phyloP scores from a whole-genome alignment of 2,329 filamentous ascomycete species.

The Cucurbitaria berberidis region DNA sequence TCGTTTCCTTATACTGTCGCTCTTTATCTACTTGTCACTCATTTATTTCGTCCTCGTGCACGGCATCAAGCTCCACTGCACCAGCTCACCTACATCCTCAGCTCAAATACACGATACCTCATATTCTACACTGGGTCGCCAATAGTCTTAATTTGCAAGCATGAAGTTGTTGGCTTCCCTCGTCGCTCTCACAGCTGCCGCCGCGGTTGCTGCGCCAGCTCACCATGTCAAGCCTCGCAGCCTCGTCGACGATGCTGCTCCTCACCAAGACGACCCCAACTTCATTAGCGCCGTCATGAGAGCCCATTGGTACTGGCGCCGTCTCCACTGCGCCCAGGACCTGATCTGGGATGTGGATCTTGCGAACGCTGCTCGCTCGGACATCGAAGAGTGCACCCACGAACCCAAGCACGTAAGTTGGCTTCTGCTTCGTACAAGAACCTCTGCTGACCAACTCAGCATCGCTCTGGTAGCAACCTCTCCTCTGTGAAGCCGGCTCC shows the following conservation, averaged over 20 bases:
- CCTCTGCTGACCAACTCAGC: conserved; percentile 22
- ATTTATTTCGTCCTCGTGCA: conserved; percentile 17
- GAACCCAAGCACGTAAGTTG: conserved; percentile 36
- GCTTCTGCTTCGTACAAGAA: neutral
- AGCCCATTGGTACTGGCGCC: conserved; percentile 47
- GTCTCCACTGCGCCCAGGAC: conserved; percentile 45
- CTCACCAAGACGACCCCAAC: conserved; percentile 33
- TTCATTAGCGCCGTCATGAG: conserved; percentile 44
- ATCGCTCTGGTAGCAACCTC: conserved; percentile 44
- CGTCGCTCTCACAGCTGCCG: conserved; percentile 27
- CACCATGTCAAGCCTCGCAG: conserved; percentile 19
- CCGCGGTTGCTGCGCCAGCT: conserved; percentile 30
- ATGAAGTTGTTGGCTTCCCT: conserved; percentile 38
- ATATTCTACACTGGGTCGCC: conserved; percentile 4
- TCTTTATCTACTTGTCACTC: conserved; percentile 12
- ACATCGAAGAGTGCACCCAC: conserved; percentile 33
- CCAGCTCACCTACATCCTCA: conserved; percentile 14
- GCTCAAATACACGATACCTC: conserved; percentile 6
- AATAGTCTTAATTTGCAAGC: conserved; percentile 1
- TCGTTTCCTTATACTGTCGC: conserved; percentile 3
- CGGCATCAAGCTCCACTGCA: conserved; percentile 23
- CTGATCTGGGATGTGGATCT: conserved; percentile 40
- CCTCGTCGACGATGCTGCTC: conserved; percentile 27
- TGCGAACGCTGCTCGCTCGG: conserved; percentile 32
- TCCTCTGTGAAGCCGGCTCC: conserved; percentile 35